A percentile compares a stretch with the other conserved stretches of the same genome.
Evolutionary conservation across 2,329 filamentous ascomycete species (phyloP).

Genomic region (Incumbomyces delicatus): DNA sequence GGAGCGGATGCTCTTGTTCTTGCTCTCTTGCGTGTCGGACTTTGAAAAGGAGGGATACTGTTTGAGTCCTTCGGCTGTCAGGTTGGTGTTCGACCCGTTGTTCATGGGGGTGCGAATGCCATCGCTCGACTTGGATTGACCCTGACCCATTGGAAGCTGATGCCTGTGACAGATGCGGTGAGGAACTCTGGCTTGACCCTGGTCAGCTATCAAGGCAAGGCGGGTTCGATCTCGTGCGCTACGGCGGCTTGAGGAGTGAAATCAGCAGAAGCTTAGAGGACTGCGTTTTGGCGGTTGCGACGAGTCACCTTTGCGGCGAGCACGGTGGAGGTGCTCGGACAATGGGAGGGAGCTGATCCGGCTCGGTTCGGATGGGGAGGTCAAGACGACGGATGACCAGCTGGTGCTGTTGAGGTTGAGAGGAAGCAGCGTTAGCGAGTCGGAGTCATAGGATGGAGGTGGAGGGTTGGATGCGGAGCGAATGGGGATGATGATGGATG

Average conservation of each 20-base stretch:
- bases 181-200: background rate
- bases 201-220: background rate
- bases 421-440: background rate
- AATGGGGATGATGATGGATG: background rate
- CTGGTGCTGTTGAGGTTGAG: background rate
- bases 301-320: conserved; percentile 4
- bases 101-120: conserved; percentile 40
- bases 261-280: conserved; percentile 25
- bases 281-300: conserved; percentile 23
- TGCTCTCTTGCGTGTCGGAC: conserved; percentile 84
- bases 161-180: background rate
- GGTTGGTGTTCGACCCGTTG: conserved; percentile 29
- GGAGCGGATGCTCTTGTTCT: conserved; percentile 68
- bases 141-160: conserved; percentile 38
- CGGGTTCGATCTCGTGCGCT: conserved; percentile 10
- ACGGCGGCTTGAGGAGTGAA: conserved; percentile 27
- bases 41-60: conserved; percentile 86
- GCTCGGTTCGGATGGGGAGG: background rate
- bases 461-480: background rate
- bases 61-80: conserved; percentile 52
- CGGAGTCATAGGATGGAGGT: conserved; percentile 1
- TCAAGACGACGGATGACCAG: too few species aligned
- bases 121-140: conserved; percentile 43
- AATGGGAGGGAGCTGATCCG: background rate
- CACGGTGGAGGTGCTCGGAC: conserved; percentile 3